Conservation (phyloP, 2,329 filamentous ascomycete genomes). For the Blumeria graminis region DNA sequence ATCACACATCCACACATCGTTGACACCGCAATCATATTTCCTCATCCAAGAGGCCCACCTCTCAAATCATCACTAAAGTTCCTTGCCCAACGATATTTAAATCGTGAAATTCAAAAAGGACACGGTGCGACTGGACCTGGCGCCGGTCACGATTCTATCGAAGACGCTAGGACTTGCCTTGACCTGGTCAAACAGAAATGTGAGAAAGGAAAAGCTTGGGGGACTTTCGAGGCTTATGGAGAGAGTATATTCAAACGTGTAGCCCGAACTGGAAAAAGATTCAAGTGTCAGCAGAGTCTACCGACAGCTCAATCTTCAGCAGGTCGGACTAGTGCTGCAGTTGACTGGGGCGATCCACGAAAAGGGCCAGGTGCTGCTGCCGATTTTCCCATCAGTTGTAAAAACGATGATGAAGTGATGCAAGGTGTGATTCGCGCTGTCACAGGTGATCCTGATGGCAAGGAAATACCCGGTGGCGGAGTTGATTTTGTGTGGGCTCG, state of each 20-base stretch:
- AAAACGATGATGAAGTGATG: constrained; percentile 32
- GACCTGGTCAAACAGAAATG: constrained; percentile 91
- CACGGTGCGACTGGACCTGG: constrained; percentile 25
- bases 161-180: constrained; percentile 76
- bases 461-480: constrained; percentile 31
- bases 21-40: constrained; percentile 75
- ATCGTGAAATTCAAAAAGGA: constrained; percentile 68
- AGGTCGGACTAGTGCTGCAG: constrained; percentile 42
- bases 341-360: constrained; percentile 74
- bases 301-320: constrained; percentile 28
- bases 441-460: constrained; percentile 30
- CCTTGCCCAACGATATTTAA: constrained; percentile 65
- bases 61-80: constrained; percentile 81
- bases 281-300: constrained; percentile 34
- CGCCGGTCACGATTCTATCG: constrained; percentile 67
- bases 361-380: constrained; percentile 32
- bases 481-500: constrained; percentile 45
- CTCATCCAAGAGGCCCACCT: constrained; percentile 71
- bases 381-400: constrained; percentile 30
- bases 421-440: constrained; percentile 31
- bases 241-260: constrained; percentile 83
- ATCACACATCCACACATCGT: constrained; percentile 82
- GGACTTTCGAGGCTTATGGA: constrained; percentile 48
- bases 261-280: constrained; percentile 33
- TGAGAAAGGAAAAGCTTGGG: constrained; percentile 75